These are phyloP conservation scores for Apophysomyces sp. DNA, from an alignment of 371 early-diverging fungal species.

Conservation along the genomic window DNA sequence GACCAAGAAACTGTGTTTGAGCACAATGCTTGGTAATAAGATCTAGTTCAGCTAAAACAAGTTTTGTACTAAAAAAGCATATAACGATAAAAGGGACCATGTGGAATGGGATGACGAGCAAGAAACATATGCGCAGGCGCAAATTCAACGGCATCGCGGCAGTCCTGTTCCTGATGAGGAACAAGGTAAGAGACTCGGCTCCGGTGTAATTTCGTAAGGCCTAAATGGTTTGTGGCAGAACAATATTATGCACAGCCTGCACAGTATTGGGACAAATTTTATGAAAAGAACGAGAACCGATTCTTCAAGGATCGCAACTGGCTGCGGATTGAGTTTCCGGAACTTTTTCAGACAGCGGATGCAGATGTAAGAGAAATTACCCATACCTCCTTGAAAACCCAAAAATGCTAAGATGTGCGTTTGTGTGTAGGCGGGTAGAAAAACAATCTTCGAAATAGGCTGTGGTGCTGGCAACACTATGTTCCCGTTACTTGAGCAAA, in stretches of 20 bases:
- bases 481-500: slow-evolving; percentile 83
- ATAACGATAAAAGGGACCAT: slow-evolving; percentile 79
- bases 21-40: slow-evolving; percentile 76
- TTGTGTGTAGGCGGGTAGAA: slow-evolving; percentile 33
- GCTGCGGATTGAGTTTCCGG: slow-evolving; percentile 91
- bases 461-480: slow-evolving; percentile 97
- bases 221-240: slow-evolving; percentile 14
- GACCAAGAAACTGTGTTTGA: slow-evolving; percentile 68
- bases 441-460: slow-evolving; percentile 78
- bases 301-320: slow-evolving; percentile 97
- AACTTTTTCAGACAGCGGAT: slow-evolving; percentile 54
- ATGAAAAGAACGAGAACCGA: slow-evolving; percentile 87
- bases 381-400: not conserved
- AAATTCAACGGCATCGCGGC: slow-evolving; percentile 33
- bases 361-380: slow-evolving; percentile 20
- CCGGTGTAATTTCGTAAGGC: not conserved
- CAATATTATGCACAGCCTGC: slow-evolving; percentile 45
- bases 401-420: not conserved
- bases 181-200: slow-evolving; percentile 29
- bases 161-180: slow-evolving; percentile 49
- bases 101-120: slow-evolving; percentile 80
- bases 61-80: not conserved
- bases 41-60: not conserved
- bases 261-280: slow-evolving; percentile 74
- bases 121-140: slow-evolving; percentile 49